Base-by-base conservation (phyloP, 2,329 filamentous ascomycete genomes). In the Fusarium illudens region DNA sequence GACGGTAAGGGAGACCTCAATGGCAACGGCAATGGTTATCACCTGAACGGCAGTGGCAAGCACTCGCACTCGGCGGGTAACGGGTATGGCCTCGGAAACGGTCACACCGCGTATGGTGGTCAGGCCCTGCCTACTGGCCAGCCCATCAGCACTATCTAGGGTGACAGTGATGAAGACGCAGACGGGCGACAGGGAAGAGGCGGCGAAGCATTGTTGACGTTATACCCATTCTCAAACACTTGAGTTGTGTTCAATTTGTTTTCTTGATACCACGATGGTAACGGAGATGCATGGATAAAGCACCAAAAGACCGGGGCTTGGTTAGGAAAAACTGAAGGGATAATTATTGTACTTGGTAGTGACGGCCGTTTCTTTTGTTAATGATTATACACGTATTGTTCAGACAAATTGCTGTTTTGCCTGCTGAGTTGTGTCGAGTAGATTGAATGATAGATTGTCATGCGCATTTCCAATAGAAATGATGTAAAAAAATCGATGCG, bases 201-300 rank as follows among this genome's bases (percentile, higher is more conserved):
- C 55, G 29, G 56, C 1, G 64, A 57, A 54, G 66, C 58, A 60
- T 32, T 50, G 48, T 65, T 64, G 27, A 64, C 46, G 62, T 62
- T 73, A 74, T 74, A 73, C 71, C 72, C 72, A 72, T 72, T 64
- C 27, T 56, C 48, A 65, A 44, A 65, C 44, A 51, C 55, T 64
- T 59, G 60, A 64, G 39, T 60, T 62, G 62, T 39, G 36, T 63
- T 63, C 53, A 19, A 64, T 63, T 48, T 66, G 62, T 34, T 62
- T 74, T 63, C 60, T 70, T 64, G 46, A 70, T 70, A 70, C 67
- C 67, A 70, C 60, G 44, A 59, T 42, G 67, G 66, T 59, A 64
- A 63, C 34, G 63, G 70, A 27, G 65, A 71, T 65, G 55, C 54
- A 58, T 10, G 51, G 58, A 57, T 50, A 58, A 67, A 62, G 54